These are phyloP conservation scores for Bombardia bombarda DNA, from an alignment of 495 filamentous ascomycete species.

Conservation along the genomic window DNA sequence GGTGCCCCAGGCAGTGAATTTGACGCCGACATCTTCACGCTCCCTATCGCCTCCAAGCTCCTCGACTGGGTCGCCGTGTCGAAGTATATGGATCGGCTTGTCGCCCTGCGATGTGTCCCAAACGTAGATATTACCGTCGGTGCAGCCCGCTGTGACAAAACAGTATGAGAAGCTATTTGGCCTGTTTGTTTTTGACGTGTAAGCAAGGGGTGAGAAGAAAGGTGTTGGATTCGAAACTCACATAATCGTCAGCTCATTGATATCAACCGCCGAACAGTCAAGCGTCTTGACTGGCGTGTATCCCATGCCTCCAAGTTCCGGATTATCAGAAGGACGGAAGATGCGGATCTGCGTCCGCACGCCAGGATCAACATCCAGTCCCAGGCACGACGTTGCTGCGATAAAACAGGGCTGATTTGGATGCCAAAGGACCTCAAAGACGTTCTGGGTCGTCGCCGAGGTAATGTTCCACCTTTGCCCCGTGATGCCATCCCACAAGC, in stretches of 20 bases:
- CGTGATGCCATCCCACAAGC: conserved; percentile 57
- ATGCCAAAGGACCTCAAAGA: conserved; percentile 79
- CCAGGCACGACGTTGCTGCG: conserved; percentile 50
- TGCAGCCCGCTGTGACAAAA: conserved; percentile 77
- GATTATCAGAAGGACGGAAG: conserved; percentile 23
- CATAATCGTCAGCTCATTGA: conserved; percentile 73
- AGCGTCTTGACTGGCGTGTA: conserved; percentile 34
- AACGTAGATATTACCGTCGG: conserved; percentile 72
- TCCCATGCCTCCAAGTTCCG: conserved; percentile 20
- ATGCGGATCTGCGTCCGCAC: conserved; percentile 43
- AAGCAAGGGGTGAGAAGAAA: background rate
- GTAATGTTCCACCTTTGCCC: conserved; percentile 37
- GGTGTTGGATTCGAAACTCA: conserved; percentile 33
- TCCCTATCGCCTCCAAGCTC: conserved; percentile 55
- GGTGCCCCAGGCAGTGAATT: conserved; percentile 71
- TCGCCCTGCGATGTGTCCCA: conserved; percentile 65
- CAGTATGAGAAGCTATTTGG: conserved; percentile 35
- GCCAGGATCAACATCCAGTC: conserved; percentile 31
- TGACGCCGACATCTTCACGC: conserved; percentile 69
- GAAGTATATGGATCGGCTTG: conserved; percentile 54
- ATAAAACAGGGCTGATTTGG: conserved; percentile 50
- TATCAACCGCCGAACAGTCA: conserved; percentile 74
- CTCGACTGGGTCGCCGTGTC: conserved; percentile 61
- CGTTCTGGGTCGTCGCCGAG: conserved; percentile 53
- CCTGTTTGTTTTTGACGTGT: conserved; percentile 14